Percentiles rank a stretch among this genome's conserved stretches.
phyloP scores from a whole-genome alignment of 495 filamentous ascomycete species.

The Umbilicaria muhlenbergii region DNA sequence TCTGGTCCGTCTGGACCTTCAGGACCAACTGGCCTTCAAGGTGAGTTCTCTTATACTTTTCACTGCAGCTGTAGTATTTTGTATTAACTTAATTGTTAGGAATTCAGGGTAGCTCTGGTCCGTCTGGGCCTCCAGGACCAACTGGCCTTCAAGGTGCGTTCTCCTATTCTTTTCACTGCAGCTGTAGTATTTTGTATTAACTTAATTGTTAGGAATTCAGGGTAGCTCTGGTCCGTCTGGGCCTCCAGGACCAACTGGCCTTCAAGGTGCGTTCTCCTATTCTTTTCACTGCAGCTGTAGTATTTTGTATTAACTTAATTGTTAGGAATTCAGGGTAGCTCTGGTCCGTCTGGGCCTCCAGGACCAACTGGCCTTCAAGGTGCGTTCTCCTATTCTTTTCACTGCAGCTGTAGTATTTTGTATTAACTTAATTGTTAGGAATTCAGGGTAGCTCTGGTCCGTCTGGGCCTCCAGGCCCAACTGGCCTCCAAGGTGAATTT shows the following conservation, averaged over 20 bases:
- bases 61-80: not conserved
- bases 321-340: no score
- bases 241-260: not conserved
- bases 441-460: not conserved
- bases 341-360: not conserved
- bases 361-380: not conserved
- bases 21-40: not conserved
- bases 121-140: not conserved
- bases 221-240: conserved; percentile 1
- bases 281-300: not conserved
- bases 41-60: not conserved
- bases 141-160: not conserved
- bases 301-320: not conserved
- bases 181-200: not conserved
- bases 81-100: not conserved
- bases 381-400: no score
- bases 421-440: not conserved
- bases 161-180: no score
- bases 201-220: not conserved
- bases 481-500: not conserved
- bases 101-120: not conserved
- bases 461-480: not conserved
- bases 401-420: not conserved
- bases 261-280: not conserved
- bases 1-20: not conserved